These are phyloP conservation scores for Neocucurbitaria cava DNA, from an alignment of 2,329 filamentous ascomycete genomes.

Conservation along the genomic window DNA sequence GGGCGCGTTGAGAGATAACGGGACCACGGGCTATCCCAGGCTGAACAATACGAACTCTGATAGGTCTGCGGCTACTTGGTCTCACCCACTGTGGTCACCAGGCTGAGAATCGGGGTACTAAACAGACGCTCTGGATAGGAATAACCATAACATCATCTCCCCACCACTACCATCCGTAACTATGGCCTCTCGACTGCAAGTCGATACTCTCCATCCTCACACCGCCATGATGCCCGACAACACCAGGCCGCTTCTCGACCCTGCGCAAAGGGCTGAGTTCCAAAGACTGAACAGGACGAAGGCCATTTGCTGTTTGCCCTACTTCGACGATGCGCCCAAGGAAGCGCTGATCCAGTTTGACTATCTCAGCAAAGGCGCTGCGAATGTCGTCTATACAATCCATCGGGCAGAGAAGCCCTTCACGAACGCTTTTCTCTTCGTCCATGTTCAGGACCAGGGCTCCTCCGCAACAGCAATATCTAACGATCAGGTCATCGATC, in stretches of 20 bases:
- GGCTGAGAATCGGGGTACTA: slow-evolving; percentile 6
- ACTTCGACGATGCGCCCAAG: slow-evolving; percentile 1
- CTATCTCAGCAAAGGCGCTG: slow-evolving; percentile 44
- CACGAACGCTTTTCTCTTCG: slow-evolving; percentile 18
- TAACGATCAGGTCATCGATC: slow-evolving; percentile 11
- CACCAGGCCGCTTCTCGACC: not conserved
- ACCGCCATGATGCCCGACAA: not conserved
- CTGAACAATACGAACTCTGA: not conserved
- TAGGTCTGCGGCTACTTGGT: not conserved
- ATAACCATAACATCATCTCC: not conserved
- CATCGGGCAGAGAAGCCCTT: slow-evolving; percentile 4
- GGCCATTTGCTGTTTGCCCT: slow-evolving; percentile 24
- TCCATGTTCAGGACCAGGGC: slow-evolving; percentile 13
- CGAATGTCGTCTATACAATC: slow-evolving; percentile 43
- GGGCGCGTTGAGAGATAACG: not conserved
- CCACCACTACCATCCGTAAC: not conserved
- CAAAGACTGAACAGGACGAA: not conserved
- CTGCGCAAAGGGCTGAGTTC: not conserved
- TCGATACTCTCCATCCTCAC: not conserved
- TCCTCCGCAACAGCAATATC: slow-evolving; percentile 13
- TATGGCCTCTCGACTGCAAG: not conserved
- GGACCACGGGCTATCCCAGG: no score
- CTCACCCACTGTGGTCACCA: slow-evolving; percentile 8
- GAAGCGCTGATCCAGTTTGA: slow-evolving; percentile 21
- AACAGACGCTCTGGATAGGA: slow-evolving; percentile 10